Percentiles rank a stretch among this genome's conserved stretches.
phyloP scores from a whole-genome alignment of 2,329 filamentous ascomycete genomes.

The Chaetomium strumarium region DNA sequence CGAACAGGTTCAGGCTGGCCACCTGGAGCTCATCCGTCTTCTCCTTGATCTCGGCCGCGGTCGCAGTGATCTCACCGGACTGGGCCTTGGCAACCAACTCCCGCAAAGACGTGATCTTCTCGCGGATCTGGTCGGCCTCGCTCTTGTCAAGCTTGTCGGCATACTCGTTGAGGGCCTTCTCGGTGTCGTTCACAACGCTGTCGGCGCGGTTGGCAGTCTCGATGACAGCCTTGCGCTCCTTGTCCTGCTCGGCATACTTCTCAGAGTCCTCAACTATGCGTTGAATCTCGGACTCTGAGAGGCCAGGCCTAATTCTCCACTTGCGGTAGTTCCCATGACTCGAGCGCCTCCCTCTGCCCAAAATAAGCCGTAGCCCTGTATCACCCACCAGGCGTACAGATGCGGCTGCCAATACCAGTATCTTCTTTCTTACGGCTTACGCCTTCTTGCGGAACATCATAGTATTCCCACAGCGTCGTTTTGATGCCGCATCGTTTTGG shows the following conservation, averaged over 20 bases:
- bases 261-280: constrained; percentile 97
- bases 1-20: constrained; percentile 91
- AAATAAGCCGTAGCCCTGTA: too few species aligned
- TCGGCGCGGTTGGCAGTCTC: constrained; percentile 97
- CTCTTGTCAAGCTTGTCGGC: constrained; percentile 95
- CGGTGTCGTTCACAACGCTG: constrained; percentile 92
- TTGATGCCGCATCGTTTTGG: too few species aligned
- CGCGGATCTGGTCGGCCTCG: constrained; percentile 85
- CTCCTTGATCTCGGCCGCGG: constrained; percentile 90
- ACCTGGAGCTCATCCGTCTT: constrained; percentile 98
- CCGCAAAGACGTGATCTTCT: constrained; percentile 83
- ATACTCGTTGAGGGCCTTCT: constrained; percentile 96
- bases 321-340: too few species aligned
- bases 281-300: constrained; percentile 90
- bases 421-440: too few species aligned
- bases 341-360: too few species aligned
- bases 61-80: constrained; percentile 79
- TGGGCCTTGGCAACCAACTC: constrained; percentile 94
- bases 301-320: too few species aligned
- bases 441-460: too few species aligned
- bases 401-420: too few species aligned
- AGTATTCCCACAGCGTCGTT: too few species aligned
- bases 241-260: constrained; percentile 90
- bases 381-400: too few species aligned
- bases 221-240: constrained; percentile 93